Base-by-base conservation (phyloP, 495 filamentous ascomycete species). In the Aspergillus affinis region DNA sequence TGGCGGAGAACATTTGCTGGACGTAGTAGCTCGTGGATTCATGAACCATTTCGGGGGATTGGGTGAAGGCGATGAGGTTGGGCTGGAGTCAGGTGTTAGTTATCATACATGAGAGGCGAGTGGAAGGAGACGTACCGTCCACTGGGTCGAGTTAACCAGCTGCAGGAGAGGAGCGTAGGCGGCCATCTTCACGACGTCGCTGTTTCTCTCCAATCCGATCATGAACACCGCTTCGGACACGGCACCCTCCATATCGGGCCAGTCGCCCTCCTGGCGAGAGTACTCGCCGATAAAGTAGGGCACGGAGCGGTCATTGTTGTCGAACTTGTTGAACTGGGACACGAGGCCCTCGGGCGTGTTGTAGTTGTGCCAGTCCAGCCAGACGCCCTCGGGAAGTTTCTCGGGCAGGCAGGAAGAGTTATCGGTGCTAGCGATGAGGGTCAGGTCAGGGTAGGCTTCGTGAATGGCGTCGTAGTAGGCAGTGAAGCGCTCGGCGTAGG, bases 181-280 rank as follows among this genome's bases (percentile, higher is more conserved):
- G 3, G 79, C 76, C 59, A 77, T 76, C 51, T 79, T 72, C 29
- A 84, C 69, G 10, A 78, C 65, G 66, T 86, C 79, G 4, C 78
- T 74, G 67, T 89, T 88, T 17, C 84, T 75, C 70, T 90, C 87
- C 23, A 81, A 74, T 47, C 83, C 85, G 47, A 90, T 73, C 49
- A 86, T 75, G 60, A 79, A 88, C 30, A 89, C 79, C 5, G 84
- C 85, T 61, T 90, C 87, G 12, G 72, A 76, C 21, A 87, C 79
- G 18, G 80, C 76, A 45, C 84, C 85, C 55, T 79, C 80, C 84
- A 85, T 52, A 54, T 62, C 66, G 66, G 78, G 71, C 66, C 52
- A 77, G 41, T 81, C 78, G 9, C 80, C 74, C 6, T 79, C 71
- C 54, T 76, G 68, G 20, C 68, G 73, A 0, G 85, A 83, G 66